A percentile compares a stretch with the other conserved stretches of the same genome.
phyloP scores from a whole-genome alignment of 176 grass and related monocot species.

The Poa pratensis region DNA sequence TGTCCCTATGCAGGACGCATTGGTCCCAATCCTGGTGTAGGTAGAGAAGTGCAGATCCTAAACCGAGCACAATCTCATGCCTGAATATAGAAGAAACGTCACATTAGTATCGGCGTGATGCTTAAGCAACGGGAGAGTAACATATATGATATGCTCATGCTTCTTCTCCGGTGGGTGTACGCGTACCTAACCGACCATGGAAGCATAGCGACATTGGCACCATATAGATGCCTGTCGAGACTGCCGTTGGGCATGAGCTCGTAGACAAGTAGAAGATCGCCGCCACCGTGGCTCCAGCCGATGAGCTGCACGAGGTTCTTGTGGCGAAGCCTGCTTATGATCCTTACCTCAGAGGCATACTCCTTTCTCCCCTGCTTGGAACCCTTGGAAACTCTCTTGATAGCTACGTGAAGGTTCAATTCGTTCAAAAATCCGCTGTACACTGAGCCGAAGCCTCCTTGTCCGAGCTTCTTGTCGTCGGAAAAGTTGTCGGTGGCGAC shows the following conservation, averaged over 20 bases:
- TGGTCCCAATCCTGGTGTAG: constrained; percentile 36
- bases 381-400: background rate
- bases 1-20: constrained; percentile 36
- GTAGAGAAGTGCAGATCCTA: background rate
- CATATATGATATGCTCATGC: too few relatives aligned
- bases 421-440: too few relatives aligned
- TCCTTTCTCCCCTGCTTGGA: background rate
- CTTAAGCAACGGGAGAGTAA: too few relatives aligned
- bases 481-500: background rate
- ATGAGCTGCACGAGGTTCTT: constrained; percentile 54
- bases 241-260: constrained; percentile 57
- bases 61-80: background rate
- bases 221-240: constrained; percentile 44
- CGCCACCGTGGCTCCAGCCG: constrained; percentile 40
- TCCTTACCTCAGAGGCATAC: background rate
- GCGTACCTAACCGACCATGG: constrained; percentile 26
- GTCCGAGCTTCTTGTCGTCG: background rate
- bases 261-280: constrained; percentile 39
- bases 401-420: background rate
- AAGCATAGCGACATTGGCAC: background rate
- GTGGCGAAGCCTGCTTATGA: background rate
- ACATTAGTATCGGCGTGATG: too few relatives aligned
- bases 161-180: too few relatives aligned
- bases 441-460: background rate
- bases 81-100: too few relatives aligned